These are phyloP conservation scores for Aspergillus aculeatus DNA, from an alignment of 2,329 filamentous ascomycete genomes.

Conservation along the genomic window DNA sequence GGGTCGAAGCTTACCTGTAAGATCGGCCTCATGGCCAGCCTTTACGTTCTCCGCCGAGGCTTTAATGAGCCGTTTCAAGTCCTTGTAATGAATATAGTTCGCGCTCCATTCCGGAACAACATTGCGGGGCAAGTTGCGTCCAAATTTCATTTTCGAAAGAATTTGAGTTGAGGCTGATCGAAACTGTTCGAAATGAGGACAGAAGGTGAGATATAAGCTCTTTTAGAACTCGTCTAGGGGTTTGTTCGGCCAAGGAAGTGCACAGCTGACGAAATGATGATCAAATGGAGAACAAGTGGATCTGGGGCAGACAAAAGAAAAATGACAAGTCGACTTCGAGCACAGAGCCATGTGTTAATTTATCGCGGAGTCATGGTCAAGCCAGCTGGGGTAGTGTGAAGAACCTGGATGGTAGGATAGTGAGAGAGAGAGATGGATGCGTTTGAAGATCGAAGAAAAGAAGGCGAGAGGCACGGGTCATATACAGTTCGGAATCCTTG, in stretches of 20 bases:
- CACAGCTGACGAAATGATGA: neutral
- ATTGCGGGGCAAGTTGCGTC: conserved; percentile 49
- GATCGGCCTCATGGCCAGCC: conserved; percentile 73
- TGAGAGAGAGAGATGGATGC: neutral
- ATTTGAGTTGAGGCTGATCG: neutral
- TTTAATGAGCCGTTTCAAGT: conserved; percentile 91
- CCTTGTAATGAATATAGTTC: conserved; percentile 53
- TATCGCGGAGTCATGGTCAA: conserved; percentile 7
- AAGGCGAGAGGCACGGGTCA: neutral
- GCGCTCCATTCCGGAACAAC: conserved; percentile 53
- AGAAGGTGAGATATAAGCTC: neutral
- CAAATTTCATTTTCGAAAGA: conserved; percentile 49
- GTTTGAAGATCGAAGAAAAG: neutral
- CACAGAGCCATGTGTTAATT: conserved; percentile 24
- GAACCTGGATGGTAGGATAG: neutral
- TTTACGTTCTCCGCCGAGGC: conserved; percentile 65
- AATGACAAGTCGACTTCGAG: conserved; percentile 12
- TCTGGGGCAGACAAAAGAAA: conserved; percentile 12
- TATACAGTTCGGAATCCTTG: neutral
- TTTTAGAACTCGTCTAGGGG: neutral
- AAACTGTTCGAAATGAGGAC: neutral
- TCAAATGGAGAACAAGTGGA: conserved; percentile 9
- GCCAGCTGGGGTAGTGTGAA: neutral
- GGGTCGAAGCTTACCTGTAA: conserved; percentile 70
- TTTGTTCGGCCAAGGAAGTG: neutral